Conservation (phyloP, 345 rosid genomes). For the Dovyalis caffra region DNA sequence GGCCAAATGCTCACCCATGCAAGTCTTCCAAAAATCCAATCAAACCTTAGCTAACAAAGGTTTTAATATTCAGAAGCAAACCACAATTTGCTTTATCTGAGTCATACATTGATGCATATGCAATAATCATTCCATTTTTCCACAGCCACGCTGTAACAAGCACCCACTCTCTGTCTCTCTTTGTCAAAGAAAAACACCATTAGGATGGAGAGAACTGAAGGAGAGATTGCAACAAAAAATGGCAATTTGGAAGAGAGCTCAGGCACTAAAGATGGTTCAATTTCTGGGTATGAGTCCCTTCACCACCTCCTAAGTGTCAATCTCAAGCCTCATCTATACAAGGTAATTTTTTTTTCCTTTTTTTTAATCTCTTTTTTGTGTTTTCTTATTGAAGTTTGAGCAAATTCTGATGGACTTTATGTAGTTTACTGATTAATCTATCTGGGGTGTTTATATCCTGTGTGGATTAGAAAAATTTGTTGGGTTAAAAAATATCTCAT, state of each 20-base stretch:
- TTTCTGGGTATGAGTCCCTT: constrained; percentile 80
- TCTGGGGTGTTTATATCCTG: not conserved
- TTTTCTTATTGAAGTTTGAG: not conserved
- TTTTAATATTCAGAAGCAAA: not conserved
- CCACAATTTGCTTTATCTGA: not conserved
- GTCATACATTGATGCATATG: not conserved
- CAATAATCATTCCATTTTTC: not conserved
- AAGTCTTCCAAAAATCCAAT: too few relatives aligned
- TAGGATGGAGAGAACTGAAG: constrained; percentile 13
- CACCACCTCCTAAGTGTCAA: constrained; percentile 62
- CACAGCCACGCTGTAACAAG: not conserved
- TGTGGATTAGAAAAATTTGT: not conserved
- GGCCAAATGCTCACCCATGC: too few relatives aligned
- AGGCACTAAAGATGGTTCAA: constrained; percentile 40
- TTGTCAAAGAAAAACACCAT: not conserved
- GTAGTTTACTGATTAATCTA: not conserved
- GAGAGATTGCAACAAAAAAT: not conserved
- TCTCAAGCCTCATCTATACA: constrained; percentile 74
- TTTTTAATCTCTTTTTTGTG: not conserved
- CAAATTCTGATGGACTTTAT: not conserved
- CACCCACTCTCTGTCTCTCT: not conserved
- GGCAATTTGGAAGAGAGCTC: not conserved
- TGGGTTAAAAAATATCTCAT: not conserved
- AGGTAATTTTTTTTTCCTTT: constrained; percentile 31
- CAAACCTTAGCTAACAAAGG: too few relatives aligned